Percentiles rank a stretch among this genome's conserved stretches.
Conservation (phyloP, 1,139 yeast species). For the Pichia sp. region DNA sequence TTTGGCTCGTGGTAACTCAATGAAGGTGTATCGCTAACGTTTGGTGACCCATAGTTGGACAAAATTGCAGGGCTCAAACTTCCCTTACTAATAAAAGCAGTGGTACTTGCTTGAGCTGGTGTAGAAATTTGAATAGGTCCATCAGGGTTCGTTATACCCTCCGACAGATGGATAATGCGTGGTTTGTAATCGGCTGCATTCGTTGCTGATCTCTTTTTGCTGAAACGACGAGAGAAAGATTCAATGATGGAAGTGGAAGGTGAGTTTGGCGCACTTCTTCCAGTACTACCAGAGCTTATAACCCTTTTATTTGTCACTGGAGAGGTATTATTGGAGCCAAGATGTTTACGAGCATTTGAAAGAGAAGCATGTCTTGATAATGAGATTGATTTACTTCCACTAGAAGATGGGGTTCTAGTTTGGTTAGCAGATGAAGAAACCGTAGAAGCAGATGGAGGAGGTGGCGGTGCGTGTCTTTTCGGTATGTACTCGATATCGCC, state of each 20-base stretch:
- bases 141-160: conserved; percentile 21
- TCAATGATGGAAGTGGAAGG: conserved; percentile 20
- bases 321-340: conserved; percentile 9
- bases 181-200: conserved; percentile 16
- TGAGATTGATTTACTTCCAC: conserved; percentile 1
- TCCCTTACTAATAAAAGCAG: background rate
- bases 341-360: conserved; percentile 14
- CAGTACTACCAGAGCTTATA: conserved; percentile 6
- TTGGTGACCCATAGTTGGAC: background rate
- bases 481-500: conserved; percentile 29
- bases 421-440: background rate
- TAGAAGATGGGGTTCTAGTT: conserved; percentile 3
- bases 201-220: conserved; percentile 12
- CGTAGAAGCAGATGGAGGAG: conserved; percentile 17
- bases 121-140: conserved; percentile 23
- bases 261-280: conserved; percentile 13
- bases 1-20: conserved; percentile 10
- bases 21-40: background rate
- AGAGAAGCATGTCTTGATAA: conserved; percentile 15
- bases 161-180: conserved; percentile 23
- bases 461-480: conserved; percentile 35
- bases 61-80: background rate
- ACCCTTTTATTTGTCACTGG: conserved; percentile 1
- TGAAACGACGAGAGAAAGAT: conserved; percentile 28
- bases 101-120: conserved; percentile 17